Base-by-base conservation (phyloP, 306 rosid species). In the Dryas alaskensis region DNA sequence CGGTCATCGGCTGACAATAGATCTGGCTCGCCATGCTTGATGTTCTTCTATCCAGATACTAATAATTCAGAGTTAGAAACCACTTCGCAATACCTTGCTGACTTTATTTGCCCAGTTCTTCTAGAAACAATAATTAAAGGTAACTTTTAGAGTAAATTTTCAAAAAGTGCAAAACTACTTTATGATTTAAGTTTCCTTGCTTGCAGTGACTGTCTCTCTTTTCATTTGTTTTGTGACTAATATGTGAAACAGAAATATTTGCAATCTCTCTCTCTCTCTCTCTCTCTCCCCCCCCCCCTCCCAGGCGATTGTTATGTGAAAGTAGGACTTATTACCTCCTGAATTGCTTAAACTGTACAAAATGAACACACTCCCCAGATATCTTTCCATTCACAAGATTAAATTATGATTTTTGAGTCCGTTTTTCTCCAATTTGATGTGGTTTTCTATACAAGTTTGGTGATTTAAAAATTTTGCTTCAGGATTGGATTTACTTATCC, bases 101-200 rank as follows among this genome's bases (percentile, higher is more conserved):
- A 92, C 73, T 42, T 75, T 31, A 78, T 94, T 60, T 92, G 86
- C 79, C 96, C 97, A 2, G 86, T 86, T 75, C 84, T 94, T 42
- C 65, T 89, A 16, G 88, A 87, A 68, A 78, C 97, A 52, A 79
- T 86, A 42, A 87, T 94, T 72, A 89, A 94, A 86, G 99, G 99
- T 93, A 87, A 74, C 46, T 68, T 40, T 39, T 42, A 17, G 7
- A 53, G 10, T 69, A 3, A 7, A 6, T 55, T 1, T 54, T 19
- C 6, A 43, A 7, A 43, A 27, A 14, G 17, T 45, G 65, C 31
- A 45, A 3, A 58, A 13, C 37, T 43, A 44, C 19, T 44, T 70
- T 11, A 7, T 43, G 4, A 53, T 53, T 3, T 53, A 58, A 17
- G 48, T 22, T 75, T 72, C 70, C 17, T 50, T 79, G 27, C 37